Percentiles rank a stretch among this genome's conserved stretches.
phyloP scores from a whole-genome alignment of 2,329 filamentous ascomycete genomes.

The Cladosporium sp. region DNA sequence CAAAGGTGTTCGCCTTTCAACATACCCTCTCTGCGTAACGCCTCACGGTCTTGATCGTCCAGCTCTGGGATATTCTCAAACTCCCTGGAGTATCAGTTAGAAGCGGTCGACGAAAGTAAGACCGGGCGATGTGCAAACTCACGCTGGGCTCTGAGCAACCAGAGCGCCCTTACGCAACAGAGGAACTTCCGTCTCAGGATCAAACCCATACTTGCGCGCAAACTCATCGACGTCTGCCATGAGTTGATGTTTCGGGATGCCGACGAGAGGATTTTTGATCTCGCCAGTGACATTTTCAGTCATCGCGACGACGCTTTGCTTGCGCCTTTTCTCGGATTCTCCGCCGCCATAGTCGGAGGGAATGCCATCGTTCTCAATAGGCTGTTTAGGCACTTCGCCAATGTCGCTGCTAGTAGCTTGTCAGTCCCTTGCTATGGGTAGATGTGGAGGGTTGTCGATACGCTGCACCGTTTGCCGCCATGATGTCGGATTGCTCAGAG shows the following conservation, averaged over 20 bases:
- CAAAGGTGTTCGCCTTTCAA: too few relatives aligned
- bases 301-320: conserved; percentile 15
- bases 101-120: too few relatives aligned
- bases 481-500: too few relatives aligned
- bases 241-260: conserved; percentile 48
- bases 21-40: conserved; percentile 51
- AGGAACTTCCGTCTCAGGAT: conserved; percentile 32
- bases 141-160: conserved; percentile 62
- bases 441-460: too few relatives aligned
- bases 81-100: conserved; percentile 25
- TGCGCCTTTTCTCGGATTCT: conserved; percentile 7
- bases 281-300: conserved; percentile 30
- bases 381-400: neutral
- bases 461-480: too few relatives aligned
- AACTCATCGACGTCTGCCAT: conserved; percentile 57
- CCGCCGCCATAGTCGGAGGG: neutral
- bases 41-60: conserved; percentile 53
- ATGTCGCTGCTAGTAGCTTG: neutral
- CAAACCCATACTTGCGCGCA: conserved; percentile 54
- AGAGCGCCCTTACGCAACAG: conserved; percentile 65
- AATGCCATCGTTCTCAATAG: neutral
- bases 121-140: too few relatives aligned
- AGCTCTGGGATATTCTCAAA: conserved; percentile 61
- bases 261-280: conserved; percentile 54
- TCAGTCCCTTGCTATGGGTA: neutral